Evolutionary conservation across 2,329 filamentous ascomycete genomes (phyloP), one percentile per base, ranked within the genome.

Genomic region (Talaromyces albobiverticillius): DNA sequence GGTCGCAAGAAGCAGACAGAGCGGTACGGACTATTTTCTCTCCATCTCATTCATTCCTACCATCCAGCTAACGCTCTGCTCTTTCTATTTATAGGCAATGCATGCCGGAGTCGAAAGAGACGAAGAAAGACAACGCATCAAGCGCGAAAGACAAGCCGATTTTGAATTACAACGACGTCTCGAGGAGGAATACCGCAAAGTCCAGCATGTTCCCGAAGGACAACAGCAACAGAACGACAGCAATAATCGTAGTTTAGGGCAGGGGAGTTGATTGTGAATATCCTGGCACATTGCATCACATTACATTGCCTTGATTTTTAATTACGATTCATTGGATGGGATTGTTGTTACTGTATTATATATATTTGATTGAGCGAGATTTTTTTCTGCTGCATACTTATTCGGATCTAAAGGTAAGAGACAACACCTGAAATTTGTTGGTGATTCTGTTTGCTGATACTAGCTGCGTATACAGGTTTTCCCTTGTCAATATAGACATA

Each of bases 41-140:
- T 43, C 20, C 25, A 2, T 18, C n/a, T 34, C n/a, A 16, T 23
- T 26, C 10, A 16, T 46, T 13, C 10, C 48, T 31, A n/a, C n/a
- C 31, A 26, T 46, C 20, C 29, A 25, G 34, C 40, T 56, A 18
- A 56, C 49, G 51, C 45, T 46, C 32, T 29, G 14, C 23, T n/a
- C 4, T 40, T 7, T 2, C 10, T 16, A 18, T 18, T 46, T 9
- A 22, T 59, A 75, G 94, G 89, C 90, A 54, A 99, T 99, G 94
- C 94, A 99, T 67, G 84, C 88, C 61, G 94, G 94, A 42, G 94
- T 99, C 40, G 78, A 97, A 60, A 89, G 93, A 60, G 94, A 99
- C 67, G 88, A 96, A 80, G 93, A 97, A 68, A 90, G 95, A 67
- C 92, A 96, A 70, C 85, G 89, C 43, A 71, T 96, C 61, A 96